Base-by-base conservation (phyloP, 768 basidiomycete genomes). In the Tremella mesenterica region DNA sequence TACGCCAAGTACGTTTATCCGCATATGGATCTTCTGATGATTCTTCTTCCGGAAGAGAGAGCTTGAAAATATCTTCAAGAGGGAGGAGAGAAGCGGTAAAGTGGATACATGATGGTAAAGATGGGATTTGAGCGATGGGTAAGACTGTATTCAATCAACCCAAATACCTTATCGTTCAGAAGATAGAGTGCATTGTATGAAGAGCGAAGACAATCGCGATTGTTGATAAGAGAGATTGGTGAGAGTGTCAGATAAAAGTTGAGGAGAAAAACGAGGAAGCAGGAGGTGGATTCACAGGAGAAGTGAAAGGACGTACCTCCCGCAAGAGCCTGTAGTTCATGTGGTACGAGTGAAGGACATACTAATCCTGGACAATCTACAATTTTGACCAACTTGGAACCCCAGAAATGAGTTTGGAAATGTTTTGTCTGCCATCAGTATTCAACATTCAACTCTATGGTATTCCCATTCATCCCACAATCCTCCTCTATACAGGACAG, bases 361-460 rank as follows among this genome's bases (percentile, higher is more conserved):
- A 99, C 95, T 30, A 97, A 77, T 68, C 95, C 95, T 16, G 95
- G 95, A 75, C 95, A 99, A 75, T 99, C 95, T 62, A 92, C 97
- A 18, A 99, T 81, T 43, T 85, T 77, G 36, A 97, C 85, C 2
- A 82, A 77, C 16, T 85, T 81, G 52, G 51, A 56, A 4, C 67
- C 67, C 34, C 96, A 80, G 65, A 89, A 83, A 63, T 96, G 91
- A 0, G 95, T 97, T 74, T 99, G 95, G 76, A 97, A 96, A 74
- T 99, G 93, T 70, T 99, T 99, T 13, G 95, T 99, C 76, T 97
- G 88, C 51, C 87, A 86, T 25, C 30, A 25, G 5, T 10, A 9
- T 12, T 48, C 43, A 58, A 39, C 34, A 8, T 23, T n/a, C n/a
- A n/a, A n/a, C n/a, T n/a, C n/a, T n/a, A 4, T 16, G 14, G n/a